Percentiles rank a stretch among this genome's conserved stretches.
phyloP scores from a whole-genome alignment of 805 yeast genomes.

The Pichia thaimueangensis region DNA sequence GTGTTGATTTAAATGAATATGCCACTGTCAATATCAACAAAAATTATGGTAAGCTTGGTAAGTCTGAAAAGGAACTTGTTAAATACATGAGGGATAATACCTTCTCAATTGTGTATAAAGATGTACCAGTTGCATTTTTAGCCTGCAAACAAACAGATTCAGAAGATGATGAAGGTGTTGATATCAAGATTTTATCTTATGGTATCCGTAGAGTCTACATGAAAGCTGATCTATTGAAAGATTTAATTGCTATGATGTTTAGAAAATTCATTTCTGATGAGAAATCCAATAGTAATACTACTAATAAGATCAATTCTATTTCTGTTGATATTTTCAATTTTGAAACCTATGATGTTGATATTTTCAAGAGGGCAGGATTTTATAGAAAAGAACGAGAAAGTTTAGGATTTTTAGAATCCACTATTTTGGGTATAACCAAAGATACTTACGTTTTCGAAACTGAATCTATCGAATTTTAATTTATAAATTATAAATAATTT shows the following conservation, averaged over 20 bases:
- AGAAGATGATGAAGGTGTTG: slow-evolving; percentile 18
- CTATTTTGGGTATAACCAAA: slow-evolving; percentile 17
- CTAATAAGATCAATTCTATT: slow-evolving; percentile 23
- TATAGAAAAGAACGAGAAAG: slow-evolving; percentile 16
- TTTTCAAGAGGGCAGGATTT: slow-evolving; percentile 40
- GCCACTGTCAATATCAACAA: slow-evolving; percentile 17
- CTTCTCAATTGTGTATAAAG: slow-evolving; percentile 53
- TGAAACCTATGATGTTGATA: slow-evolving; percentile 35
- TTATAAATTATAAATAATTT: too few species aligned
- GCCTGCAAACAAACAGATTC: slow-evolving; percentile 33
- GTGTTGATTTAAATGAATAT: slow-evolving; percentile 44
- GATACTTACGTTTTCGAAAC: slow-evolving; percentile 18
- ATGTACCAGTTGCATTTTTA: slow-evolving; percentile 63
- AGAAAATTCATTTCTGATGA: slow-evolving; percentile 22
- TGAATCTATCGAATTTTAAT: slow-evolving; percentile 12
- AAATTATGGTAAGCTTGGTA: slow-evolving; percentile 13
- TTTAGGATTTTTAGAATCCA: slow-evolving; percentile 11
- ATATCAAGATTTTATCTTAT: slow-evolving; percentile 45
- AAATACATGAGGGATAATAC: slow-evolving; percentile 38
- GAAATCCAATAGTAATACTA: background rate
- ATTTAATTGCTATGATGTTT: slow-evolving; percentile 35
- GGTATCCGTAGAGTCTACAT: slow-evolving; percentile 66
- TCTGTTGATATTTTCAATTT: slow-evolving; percentile 47
- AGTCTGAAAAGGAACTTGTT: slow-evolving; percentile 16
- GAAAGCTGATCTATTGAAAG: slow-evolving; percentile 56